These are phyloP conservation scores for Solanum tarapatanum DNA, from an alignment of 257 asterid genomes.

Conservation along the genomic window DNA sequence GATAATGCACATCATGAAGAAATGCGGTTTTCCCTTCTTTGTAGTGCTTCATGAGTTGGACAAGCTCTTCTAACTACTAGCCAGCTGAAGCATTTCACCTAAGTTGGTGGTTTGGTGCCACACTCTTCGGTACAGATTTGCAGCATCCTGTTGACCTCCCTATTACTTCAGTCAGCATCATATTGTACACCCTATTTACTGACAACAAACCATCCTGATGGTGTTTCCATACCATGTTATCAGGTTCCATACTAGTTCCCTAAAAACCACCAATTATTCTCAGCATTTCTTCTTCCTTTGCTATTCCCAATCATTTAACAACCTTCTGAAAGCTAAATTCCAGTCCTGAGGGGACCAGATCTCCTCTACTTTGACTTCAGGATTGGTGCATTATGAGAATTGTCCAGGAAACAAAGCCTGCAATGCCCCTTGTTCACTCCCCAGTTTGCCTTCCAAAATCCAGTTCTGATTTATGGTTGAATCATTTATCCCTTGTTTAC, in stretches of 20 bases:
- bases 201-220: not conserved
- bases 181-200: not conserved
- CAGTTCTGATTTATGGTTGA: not conserved
- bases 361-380: not conserved
- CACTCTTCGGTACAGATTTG: not conserved
- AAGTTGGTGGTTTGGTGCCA: not conserved
- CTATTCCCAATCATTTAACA: not conserved
- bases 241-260: not conserved
- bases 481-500: not conserved
- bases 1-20: not conserved
- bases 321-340: not conserved
- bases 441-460: not conserved
- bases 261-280: not conserved
- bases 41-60: not conserved
- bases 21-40: not conserved
- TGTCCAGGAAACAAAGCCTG: not conserved
- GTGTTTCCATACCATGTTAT: not conserved
- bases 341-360: not conserved
- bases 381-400: not conserved
- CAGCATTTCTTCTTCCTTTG: not conserved
- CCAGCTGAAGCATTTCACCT: not conserved
- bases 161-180: not conserved
- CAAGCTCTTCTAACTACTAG: not conserved
- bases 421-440: not conserved
- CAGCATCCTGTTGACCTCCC: not conserved